A percentile compares a stretch with the other conserved stretches of the same genome.
Conservation (phyloP, 495 filamentous ascomycete genomes). For the Penicillium waksmanii region DNA sequence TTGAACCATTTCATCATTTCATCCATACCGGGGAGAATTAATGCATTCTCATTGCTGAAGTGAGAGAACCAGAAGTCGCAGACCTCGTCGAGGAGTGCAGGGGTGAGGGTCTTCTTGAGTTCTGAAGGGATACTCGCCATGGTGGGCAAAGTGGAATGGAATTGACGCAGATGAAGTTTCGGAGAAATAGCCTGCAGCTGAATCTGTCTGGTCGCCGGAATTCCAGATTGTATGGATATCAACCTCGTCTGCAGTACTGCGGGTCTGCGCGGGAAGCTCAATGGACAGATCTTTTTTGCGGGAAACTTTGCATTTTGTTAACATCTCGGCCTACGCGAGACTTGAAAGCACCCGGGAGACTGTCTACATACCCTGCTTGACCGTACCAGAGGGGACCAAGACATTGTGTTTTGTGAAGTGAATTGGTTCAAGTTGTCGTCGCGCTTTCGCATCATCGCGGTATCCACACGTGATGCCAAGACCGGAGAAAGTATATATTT, state of each 20-base stretch:
- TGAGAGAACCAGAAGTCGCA: slow-evolving; percentile 33
- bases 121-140: slow-evolving; percentile 10
- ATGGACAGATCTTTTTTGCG: background rate
- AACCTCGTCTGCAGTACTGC: background rate
- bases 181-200: background rate
- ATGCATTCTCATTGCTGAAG: slow-evolving; percentile 14
- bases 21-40: slow-evolving; percentile 21
- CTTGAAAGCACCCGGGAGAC: too few relatives aligned
- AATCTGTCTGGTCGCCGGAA: background rate
- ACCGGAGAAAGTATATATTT: background rate
- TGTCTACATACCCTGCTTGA: slow-evolving; percentile 1
- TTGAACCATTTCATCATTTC: slow-evolving; percentile 35
- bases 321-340: background rate
- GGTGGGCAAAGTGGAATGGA: slow-evolving; percentile 11
- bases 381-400: slow-evolving; percentile 8
- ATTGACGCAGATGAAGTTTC: background rate
- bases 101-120: slow-evolving; percentile 27
- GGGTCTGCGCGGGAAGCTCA: background rate
- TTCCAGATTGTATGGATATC: background rate
- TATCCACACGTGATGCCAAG: slow-evolving; percentile 7
- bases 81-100: slow-evolving; percentile 26
- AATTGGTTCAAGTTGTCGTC: background rate
- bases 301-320: background rate
- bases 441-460: slow-evolving; percentile 3
- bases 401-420: slow-evolving; percentile 6